Percentiles rank a stretch among this genome's conserved stretches.
phyloP scores from a whole-genome alignment of 176 grass and related monocot genomes.

The Cenchrus americanus region DNA sequence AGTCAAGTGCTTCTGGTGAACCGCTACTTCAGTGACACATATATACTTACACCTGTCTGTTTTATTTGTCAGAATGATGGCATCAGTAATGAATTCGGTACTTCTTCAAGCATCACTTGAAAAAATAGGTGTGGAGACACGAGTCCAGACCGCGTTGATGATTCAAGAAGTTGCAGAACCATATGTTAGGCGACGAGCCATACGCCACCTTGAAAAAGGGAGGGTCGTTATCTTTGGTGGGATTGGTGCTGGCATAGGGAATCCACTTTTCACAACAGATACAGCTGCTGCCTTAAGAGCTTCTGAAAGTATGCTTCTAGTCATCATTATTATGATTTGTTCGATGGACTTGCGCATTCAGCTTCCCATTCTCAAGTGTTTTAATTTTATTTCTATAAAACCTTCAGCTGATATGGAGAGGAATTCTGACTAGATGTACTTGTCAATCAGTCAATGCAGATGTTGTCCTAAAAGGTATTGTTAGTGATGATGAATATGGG shows the following conservation, averaged over 20 bases:
- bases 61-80: constrained; percentile 81
- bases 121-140: constrained; percentile 81
- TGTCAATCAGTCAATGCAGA: constrained; percentile 80
- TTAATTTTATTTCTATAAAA: constrained; percentile 1
- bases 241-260: constrained; percentile 68
- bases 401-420: constrained; percentile 28
- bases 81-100: constrained; percentile 91
- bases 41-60: constrained; percentile 6
- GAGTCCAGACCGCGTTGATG: constrained; percentile 78
- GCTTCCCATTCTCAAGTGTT: neutral
- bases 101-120: constrained; percentile 93
- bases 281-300: constrained; percentile 86
- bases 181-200: constrained; percentile 84
- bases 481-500: constrained; percentile 66
- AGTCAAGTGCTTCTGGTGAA: constrained; percentile 26
- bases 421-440: constrained; percentile 55
- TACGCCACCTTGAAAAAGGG: constrained; percentile 94
- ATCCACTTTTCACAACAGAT: constrained; percentile 84
- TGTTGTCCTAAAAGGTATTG: constrained; percentile 85
- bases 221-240: constrained; percentile 90
- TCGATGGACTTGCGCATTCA: constrained; percentile 14
- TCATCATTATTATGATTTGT: constrained; percentile 27
- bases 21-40: constrained; percentile 8
- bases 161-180: constrained; percentile 93
- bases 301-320: constrained; percentile 75